These are phyloP conservation scores for Striga hermonthica DNA, from an alignment of 305 asterid genomes.

Conservation along the genomic window DNA sequence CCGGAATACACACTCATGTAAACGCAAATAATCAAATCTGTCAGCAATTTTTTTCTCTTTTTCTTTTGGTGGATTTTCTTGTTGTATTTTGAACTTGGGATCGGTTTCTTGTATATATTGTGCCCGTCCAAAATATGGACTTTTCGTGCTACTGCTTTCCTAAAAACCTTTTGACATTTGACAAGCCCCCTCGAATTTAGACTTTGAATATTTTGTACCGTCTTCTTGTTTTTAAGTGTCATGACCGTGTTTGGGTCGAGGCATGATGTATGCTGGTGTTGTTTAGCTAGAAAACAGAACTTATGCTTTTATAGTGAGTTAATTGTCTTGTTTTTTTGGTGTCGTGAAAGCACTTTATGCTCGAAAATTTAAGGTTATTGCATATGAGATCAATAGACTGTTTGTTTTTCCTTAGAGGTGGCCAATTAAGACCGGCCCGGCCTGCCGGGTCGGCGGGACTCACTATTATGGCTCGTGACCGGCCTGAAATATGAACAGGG, in stretches of 20 bases:
- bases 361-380: no score
- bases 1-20: constrained; percentile 72
- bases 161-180: constrained; percentile 25
- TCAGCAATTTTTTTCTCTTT: constrained; percentile 26
- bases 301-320: constrained; percentile 27
- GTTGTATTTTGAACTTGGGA: constrained; percentile 36
- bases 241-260: constrained; percentile 17
- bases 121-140: constrained; percentile 36
- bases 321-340: no score
- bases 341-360: no score
- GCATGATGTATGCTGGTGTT: constrained; percentile 22
- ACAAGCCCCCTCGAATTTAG: no score
- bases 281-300: constrained; percentile 26
- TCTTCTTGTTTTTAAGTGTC: constrained; percentile 15
- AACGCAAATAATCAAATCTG: constrained; percentile 24
- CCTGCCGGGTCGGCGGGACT: no score
- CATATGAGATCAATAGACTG: no score
- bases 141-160: constrained; percentile 29
- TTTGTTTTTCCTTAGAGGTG: no score
- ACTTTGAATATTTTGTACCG: constrained; percentile 33
- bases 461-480: no score
- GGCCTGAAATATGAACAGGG: no score
- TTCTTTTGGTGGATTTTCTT: constrained; percentile 34
- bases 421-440: no score
- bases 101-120: constrained; percentile 43